phyloP scores from a whole-genome alignment of 2,329 filamentous ascomycete species.

The Ceratocystis alfenasii region DNA sequence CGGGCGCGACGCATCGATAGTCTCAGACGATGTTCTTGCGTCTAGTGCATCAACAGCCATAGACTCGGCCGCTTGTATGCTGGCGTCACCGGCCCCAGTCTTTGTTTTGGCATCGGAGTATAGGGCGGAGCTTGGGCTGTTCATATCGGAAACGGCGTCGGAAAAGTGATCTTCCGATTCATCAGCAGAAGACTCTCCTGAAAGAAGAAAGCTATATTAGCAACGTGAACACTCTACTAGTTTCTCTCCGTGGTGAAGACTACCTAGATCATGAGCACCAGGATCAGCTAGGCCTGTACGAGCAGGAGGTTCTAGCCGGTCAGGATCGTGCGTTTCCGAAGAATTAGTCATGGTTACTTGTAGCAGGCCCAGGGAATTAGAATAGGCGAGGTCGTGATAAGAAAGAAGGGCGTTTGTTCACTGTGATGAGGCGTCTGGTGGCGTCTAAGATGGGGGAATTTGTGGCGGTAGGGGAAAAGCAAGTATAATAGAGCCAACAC shows the following conservation, averaged over 20 bases:
- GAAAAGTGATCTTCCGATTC: conserved; percentile 61
- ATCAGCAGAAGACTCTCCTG: conserved; percentile 21
- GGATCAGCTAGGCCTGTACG: conserved; percentile 35
- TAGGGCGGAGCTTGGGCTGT: conserved; percentile 35
- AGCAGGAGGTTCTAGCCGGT: conserved; percentile 12
- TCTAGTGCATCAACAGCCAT: conserved; percentile 37
- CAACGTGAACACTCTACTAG: conserved; percentile 7
- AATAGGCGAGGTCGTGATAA: no score
- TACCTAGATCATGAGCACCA: conserved; percentile 50
- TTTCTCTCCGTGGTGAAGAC: conserved; percentile 14
- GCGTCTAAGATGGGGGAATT: neutral
- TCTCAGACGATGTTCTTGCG: conserved; percentile 24
- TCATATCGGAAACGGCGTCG: conserved; percentile 47
- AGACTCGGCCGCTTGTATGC: conserved; percentile 42
- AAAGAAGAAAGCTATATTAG: neutral
- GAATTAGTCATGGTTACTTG: neutral
- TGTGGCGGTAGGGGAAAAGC: neutral
- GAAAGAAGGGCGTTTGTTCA: no score
- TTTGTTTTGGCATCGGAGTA: conserved; percentile 36
- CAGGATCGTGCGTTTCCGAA: neutral
- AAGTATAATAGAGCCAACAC: neutral
- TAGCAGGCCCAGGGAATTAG: neutral
- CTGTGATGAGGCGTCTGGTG: neutral
- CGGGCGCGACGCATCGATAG: conserved; percentile 24
- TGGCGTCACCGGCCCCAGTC: conserved; percentile 4